Evolutionary conservation across 2,329 filamentous ascomycete genomes (phyloP), one percentile per base, ranked within the genome.

Genomic region (Atkinsonella texensis): DNA sequence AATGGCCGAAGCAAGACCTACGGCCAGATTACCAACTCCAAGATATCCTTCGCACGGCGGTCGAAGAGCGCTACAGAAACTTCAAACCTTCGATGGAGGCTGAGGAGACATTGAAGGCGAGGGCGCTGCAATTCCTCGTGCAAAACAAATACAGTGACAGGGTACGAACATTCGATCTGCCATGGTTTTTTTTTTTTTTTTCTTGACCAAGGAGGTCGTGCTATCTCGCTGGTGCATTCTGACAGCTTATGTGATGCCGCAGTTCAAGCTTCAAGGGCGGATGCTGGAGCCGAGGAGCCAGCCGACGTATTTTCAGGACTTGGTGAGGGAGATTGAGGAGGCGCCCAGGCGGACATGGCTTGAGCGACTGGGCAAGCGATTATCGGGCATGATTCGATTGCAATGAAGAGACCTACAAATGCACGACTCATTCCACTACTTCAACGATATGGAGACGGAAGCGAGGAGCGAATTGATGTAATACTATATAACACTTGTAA

Each of bases 1-100:
- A 73, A 56, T 86, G 82, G 82, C 83, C 83, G 45, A 76, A 77
- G 59, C 81, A 85, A 60, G 69, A 71, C 53, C 72, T 85, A 44
- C 79, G 83, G 0, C 81, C 81, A 8, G 74, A 81, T 53, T 72
- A 76, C 62, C 80, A 84, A 63, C 74, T 85, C 57, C 78, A 78
- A 59, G 73, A 79, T 56, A 71, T 78, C 35, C 67, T 85, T 47
- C 61, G 61, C 53, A 65, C 65, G 53, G 59, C 60, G 32, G 61
- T 70, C 47, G 57, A 66, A 53, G 63, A 64, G 52, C 67, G 68
- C 47, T 69, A 65, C 59, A 55, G 62, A 35, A 58, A 53, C 4
- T 62, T 61, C 51, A 62, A 60, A 49, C 62, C 67, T 0, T 57
- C 64, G 0, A 63, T 60, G 59, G 76, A 80, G 57, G 64, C 68